Evolutionary conservation across 2,329 filamentous ascomycete genomes (phyloP).

Genomic region (Huntiella bhutanensis): DNA sequence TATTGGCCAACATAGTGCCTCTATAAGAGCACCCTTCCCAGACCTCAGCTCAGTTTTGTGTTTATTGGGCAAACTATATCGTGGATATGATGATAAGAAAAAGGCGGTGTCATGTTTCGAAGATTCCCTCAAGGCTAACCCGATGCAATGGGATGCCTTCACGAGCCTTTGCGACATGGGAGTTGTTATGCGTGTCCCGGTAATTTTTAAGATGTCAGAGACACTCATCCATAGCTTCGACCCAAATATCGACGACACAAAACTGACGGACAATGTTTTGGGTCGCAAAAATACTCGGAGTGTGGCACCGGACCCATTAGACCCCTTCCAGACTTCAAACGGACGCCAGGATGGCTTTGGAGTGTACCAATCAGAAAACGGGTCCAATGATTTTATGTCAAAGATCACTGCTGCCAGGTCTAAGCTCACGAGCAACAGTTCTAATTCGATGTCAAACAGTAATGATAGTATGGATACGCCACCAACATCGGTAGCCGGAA

Average conservation of each 20-base stretch:
- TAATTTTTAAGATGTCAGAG: slow-evolving; percentile 65
- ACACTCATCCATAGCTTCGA: slow-evolving; percentile 29
- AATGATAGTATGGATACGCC: slow-evolving; percentile 47
- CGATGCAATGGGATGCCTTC: slow-evolving; percentile 98
- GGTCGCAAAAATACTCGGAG: slow-evolving; percentile 10
- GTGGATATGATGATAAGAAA: slow-evolving; percentile 61
- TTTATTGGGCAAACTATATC: slow-evolving; percentile 72
- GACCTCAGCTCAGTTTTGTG: slow-evolving; percentile 73
- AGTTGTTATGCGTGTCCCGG: slow-evolving; percentile 59
- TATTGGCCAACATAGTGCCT: slow-evolving; percentile 70
- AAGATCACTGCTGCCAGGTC: slow-evolving; percentile 34
- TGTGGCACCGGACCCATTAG: slow-evolving; percentile 15
- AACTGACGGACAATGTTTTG: slow-evolving; percentile 7
- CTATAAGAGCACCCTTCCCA: slow-evolving; percentile 51
- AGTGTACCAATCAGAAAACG: slow-evolving; percentile 11
- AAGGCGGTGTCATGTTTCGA: slow-evolving; percentile 77
- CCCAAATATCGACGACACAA: slow-evolving; percentile 11
- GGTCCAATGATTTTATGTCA: slow-evolving; percentile 29
- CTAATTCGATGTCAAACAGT: slow-evolving; percentile 20
- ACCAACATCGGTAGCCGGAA: slow-evolving; percentile 11
- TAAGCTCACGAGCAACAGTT: slow-evolving; percentile 17
- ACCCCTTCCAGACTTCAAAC: slow-evolving; percentile 29
- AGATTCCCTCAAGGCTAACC: slow-evolving; percentile 72
- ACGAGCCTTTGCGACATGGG: slow-evolving; percentile 74
- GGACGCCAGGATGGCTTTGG: slow-evolving; percentile 7